Conservation (phyloP, 805 yeast genomes). For the Isabelozyma heimii region DNA sequence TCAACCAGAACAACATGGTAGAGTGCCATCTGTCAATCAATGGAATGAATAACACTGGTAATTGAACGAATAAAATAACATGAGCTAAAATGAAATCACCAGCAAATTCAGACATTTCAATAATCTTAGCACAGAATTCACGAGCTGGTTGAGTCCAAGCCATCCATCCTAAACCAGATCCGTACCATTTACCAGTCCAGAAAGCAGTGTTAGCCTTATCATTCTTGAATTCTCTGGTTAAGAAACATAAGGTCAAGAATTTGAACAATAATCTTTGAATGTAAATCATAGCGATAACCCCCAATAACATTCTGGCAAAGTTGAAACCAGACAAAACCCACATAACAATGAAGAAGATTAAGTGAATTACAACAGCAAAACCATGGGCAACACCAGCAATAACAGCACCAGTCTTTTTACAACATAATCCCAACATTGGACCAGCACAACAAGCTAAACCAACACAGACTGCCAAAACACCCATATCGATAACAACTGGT, state of each 20-base stretch:
- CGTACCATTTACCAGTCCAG: slow-evolving; percentile 99
- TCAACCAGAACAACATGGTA: slow-evolving; percentile 97
- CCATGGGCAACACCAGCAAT: slow-evolving; percentile 97
- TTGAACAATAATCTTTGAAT: slow-evolving; percentile 87
- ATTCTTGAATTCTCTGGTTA: slow-evolving; percentile 95
- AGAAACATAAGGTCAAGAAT: slow-evolving; percentile 68
- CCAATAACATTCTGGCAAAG: slow-evolving; percentile 83
- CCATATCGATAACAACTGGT: slow-evolving; percentile 89
- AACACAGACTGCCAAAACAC: slow-evolving; percentile 72
- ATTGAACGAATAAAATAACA: slow-evolving; percentile 77
- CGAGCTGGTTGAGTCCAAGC: slow-evolving; percentile 95
- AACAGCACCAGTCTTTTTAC: slow-evolving; percentile 95
- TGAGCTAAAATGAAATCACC: slow-evolving; percentile 97
- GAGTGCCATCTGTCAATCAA: slow-evolving; percentile 96
- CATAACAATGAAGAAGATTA: slow-evolving; percentile 88
- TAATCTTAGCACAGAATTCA: slow-evolving; percentile 90
- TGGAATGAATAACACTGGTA: slow-evolving; percentile 85
- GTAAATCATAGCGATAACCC: slow-evolving; percentile 79
- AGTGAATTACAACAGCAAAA: slow-evolving; percentile 83
- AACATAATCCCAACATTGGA: slow-evolving; percentile 89
- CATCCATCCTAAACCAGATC: slow-evolving; percentile 87
- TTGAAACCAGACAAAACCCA: slow-evolving; percentile 96
- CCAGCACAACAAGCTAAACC: slow-evolving; percentile 96
- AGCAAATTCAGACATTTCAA: slow-evolving; percentile 93
- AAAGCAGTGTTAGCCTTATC: slow-evolving; percentile 96